Base-by-base conservation (phyloP, 208 protist species). In the Trypanosoma caninum region DNA sequence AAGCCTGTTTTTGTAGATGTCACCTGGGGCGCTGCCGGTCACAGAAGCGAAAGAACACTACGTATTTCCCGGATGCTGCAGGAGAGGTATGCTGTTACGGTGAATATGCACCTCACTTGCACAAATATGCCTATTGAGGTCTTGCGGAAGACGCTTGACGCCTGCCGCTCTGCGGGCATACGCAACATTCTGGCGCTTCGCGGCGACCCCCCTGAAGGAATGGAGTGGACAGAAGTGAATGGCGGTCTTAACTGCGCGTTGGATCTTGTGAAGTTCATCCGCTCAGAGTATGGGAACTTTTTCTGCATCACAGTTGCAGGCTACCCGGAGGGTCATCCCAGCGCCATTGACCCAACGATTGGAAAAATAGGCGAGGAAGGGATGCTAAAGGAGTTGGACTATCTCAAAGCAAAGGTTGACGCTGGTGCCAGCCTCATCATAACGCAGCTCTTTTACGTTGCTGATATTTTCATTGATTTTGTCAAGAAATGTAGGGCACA, bases 401-500 rank as follows among this genome's bases (percentile, higher is more conserved):
- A 98, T 63, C 81, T 99, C 10, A 98, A 98, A 68, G 78, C 79
- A 20, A 99, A 99, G 72, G 89, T 99, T 25, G 97, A 98, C 59
- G 97, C 96, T 6, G 97, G 97, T 7, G 97, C 97, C 13, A 87
- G 95, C 61, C 45, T 97, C 38, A 93, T 99, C 75, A 91, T 99
- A 62, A 98, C 97, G 7, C 97, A 99, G 79, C 74, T 99, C 11
- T 98, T 99, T 64, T 99, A 98, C 70, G 96, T 98, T 53, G 71
- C 82, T 8, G 51, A 87, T 45, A 54, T 92, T 14, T 99, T 98
- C 70, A 74, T 96, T 30, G 62, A 87, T 13, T 99, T 97, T 63
- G 82, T 95, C 11, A 69, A 78, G 22, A 59, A 89, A 18, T 97
- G 94, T 62, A 77, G 90, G 13, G 76, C 75, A 4, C 58, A 84